These are phyloP conservation scores for Hypoxylon cercidicola DNA, from an alignment of 495 filamentous ascomycete species.

Conservation along the genomic window DNA sequence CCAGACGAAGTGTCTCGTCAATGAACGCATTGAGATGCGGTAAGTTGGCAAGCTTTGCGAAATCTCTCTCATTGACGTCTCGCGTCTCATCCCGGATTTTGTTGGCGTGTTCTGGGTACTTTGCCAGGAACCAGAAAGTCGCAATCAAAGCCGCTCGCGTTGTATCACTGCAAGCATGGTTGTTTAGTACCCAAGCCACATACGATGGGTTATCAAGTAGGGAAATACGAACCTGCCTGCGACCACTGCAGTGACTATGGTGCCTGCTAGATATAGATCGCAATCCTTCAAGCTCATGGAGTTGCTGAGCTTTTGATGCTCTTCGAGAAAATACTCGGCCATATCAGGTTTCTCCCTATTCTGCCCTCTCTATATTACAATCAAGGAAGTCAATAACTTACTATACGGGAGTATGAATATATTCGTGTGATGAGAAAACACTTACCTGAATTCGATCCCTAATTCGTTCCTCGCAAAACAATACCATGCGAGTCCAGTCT, in stretches of 20 bases:
- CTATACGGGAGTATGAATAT: background rate
- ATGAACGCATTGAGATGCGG: conserved; percentile 32
- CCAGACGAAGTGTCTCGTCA: conserved; percentile 24
- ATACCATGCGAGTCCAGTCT: conserved; percentile 30
- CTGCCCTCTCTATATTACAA: conserved; percentile 19
- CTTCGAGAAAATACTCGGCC: conserved; percentile 32
- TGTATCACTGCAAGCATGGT: conserved; percentile 17
- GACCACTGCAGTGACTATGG: conserved; percentile 34
- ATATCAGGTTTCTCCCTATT: conserved; percentile 22
- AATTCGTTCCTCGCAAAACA: conserved; percentile 33
- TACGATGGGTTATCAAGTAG: background rate
- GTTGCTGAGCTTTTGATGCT: conserved; percentile 17
- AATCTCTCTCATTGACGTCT: conserved; percentile 11
- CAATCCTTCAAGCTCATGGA: conserved; percentile 19
- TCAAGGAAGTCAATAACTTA: background rate
- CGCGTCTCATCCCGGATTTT: conserved; percentile 20
- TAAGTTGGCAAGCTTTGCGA: conserved; percentile 9
- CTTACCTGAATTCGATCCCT: conserved; percentile 18
- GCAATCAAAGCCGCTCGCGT: conserved; percentile 19
- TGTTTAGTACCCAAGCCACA: background rate
- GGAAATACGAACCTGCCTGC: conserved; percentile 31
- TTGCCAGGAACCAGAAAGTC: conserved; percentile 28
- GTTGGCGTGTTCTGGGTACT: conserved; percentile 28
- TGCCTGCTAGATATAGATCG: conserved; percentile 30
- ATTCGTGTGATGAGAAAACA: background rate